Evolutionary conservation across 2,329 filamentous ascomycete species (phyloP).

Genomic region (Huntiella decipiens): DNA sequence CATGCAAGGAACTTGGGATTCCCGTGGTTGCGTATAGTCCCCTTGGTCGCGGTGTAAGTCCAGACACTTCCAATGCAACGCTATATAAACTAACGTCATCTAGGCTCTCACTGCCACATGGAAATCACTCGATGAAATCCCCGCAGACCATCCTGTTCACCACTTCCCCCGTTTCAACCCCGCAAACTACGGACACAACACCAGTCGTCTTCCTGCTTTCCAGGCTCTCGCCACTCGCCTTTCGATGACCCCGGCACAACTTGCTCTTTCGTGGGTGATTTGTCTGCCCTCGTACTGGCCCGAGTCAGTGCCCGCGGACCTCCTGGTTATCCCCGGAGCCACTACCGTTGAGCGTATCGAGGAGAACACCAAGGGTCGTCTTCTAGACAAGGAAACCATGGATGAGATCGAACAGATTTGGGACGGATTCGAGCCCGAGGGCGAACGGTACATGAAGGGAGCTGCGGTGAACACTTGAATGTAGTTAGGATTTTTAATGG

Average conservation of each 20-base stretch:
- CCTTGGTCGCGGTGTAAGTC: slow-evolving; percentile 34
- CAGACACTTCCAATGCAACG: neutral
- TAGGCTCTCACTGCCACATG: slow-evolving; percentile 35
- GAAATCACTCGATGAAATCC: slow-evolving; percentile 34
- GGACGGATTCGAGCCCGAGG: slow-evolving; percentile 26
- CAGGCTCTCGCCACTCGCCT: slow-evolving; percentile 40
- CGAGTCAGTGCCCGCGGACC: slow-evolving; percentile 25
- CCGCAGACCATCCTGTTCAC: slow-evolving; percentile 28
- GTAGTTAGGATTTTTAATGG: too few species aligned
- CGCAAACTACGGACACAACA: slow-evolving; percentile 43
- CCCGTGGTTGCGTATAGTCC: slow-evolving; percentile 57
- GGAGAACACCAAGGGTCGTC: slow-evolving; percentile 37
- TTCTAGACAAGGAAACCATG: slow-evolving; percentile 31
- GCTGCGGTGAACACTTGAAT: slow-evolving; percentile 21
- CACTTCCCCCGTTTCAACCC: slow-evolving; percentile 39
- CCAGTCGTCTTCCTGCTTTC: slow-evolving; percentile 40
- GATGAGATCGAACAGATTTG: slow-evolving; percentile 30
- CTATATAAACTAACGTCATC: slow-evolving; percentile 23
- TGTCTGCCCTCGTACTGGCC: slow-evolving; percentile 30
- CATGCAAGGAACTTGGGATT: slow-evolving; percentile 44
- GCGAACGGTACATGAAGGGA: slow-evolving; percentile 27
- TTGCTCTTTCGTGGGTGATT: slow-evolving; percentile 46
- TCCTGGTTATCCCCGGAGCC: slow-evolving; percentile 42
- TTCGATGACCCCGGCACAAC: slow-evolving; percentile 39
- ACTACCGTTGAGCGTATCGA: slow-evolving; percentile 33